Conservation (phyloP, 768 basidiomycete genomes). For the Lyophyllum semitale region DNA sequence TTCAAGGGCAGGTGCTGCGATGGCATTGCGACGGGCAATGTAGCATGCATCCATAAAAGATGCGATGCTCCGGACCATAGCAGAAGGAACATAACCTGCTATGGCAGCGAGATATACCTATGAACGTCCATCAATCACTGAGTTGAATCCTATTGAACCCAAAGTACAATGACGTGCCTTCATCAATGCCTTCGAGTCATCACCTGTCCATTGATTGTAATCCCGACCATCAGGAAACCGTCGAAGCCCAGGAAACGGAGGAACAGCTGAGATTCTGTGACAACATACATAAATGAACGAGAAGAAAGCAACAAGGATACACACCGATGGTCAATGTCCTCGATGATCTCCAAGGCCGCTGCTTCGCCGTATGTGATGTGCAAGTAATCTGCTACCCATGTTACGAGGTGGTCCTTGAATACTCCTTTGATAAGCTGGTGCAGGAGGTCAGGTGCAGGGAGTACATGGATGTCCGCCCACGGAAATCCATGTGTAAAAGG, state of each 20-base stretch:
- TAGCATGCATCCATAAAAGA: too few relatives aligned
- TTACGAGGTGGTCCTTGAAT: neutral
- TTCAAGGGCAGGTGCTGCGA: too few relatives aligned
- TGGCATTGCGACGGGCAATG: too few relatives aligned
- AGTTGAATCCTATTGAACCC: too few relatives aligned
- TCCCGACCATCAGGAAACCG: neutral
- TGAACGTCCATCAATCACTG: too few relatives aligned
- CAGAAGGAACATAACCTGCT: too few relatives aligned
- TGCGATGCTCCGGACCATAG: too few relatives aligned
- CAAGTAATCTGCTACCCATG: neutral
- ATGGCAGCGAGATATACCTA: too few relatives aligned
- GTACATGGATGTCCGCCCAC: conserved; percentile 5
- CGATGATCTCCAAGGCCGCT: neutral
- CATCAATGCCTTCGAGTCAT: neutral
- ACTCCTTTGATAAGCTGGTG: too few relatives aligned
- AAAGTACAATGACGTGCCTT: too few relatives aligned
- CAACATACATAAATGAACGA: neutral
- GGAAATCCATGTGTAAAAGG: neutral
- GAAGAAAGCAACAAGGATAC: neutral
- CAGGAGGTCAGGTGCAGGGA: too few relatives aligned
- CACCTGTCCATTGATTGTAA: neutral
- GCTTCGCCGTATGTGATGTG: neutral
- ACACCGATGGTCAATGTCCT: neutral
- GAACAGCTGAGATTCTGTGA: neutral
- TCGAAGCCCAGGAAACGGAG: neutral